Evolutionary conservation across 1,284 basidiomycete genomes (phyloP).

Genomic region (Cystobasidiaceae sp.): DNA sequence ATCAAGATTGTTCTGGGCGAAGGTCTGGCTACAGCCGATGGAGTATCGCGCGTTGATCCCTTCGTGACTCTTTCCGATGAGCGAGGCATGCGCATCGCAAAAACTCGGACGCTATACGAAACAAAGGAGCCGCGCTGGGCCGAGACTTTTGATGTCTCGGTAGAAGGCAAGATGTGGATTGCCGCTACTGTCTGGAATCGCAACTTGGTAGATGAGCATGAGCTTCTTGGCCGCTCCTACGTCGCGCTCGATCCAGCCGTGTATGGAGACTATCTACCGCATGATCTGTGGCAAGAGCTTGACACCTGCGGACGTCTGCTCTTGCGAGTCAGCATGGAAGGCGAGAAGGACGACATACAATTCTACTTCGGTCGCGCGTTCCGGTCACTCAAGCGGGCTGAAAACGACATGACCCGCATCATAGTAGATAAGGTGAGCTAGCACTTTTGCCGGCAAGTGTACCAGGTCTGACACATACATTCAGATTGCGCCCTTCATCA

Average conservation of each 20-base stretch:
- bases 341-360: constrained; percentile 94
- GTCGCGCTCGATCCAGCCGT: constrained; percentile 83
- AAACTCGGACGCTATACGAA: constrained; percentile 95
- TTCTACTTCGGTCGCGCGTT: constrained; percentile 98
- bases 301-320: constrained; percentile 67
- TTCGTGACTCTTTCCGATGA: constrained; percentile 94
- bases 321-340: constrained; percentile 92
- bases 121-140: constrained; percentile 88
- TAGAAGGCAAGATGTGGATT: constrained; percentile 76
- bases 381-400: constrained; percentile 80
- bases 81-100: constrained; percentile 79
- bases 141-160: constrained; percentile 90
- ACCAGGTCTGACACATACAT: background rate
- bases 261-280: constrained; percentile 81
- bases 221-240: constrained; percentile 85
- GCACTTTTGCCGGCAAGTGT: background rate
- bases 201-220: constrained; percentile 66
- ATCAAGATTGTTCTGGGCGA: constrained; percentile 91
- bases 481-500: constrained; percentile 90
- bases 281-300: constrained; percentile 66
- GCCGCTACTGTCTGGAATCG: constrained; percentile 93
- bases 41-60: constrained; percentile 68
- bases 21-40: constrained; percentile 67
- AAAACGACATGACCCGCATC: constrained; percentile 91
- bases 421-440: constrained; percentile 86